Evolutionary conservation across 2,329 filamentous ascomycete genomes (phyloP), one percentile per base, ranked within the genome.

Genomic region (Nigrospora osmanthi): DNA sequence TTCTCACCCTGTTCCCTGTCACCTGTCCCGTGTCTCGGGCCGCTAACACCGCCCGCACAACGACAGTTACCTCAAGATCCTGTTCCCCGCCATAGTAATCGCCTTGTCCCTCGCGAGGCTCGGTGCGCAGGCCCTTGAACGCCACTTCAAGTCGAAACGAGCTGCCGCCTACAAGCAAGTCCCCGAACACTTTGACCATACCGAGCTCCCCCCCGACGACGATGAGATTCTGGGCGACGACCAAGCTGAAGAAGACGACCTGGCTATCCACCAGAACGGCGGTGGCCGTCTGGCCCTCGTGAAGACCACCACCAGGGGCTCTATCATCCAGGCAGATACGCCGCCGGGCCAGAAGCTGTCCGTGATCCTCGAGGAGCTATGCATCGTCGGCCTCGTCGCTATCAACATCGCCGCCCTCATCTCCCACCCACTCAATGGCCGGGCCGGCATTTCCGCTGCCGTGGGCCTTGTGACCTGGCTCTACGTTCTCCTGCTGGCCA

Each of bases 401-500:
- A 67, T 90, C 47, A 89, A 89, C 54, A 65, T 83, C 15, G 66
- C 80, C 11, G 78, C 81, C 10, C 71, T 93, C 44, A 64, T 79
- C 1, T 77, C 79, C 2, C 68, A 75, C 33, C 70, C 75, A 36
- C 86, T 79, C 68, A 78, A 76, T 17, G 66, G 66, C 15, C 71
- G 75, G 49, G 80, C 79, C 42, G 73, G 67, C 15, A 58, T 80
- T 45, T 80, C 82, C 19, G 79, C 82, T 11, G 70, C 85, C 41
- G 78, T 81, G 3, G 83, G 83, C 41, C 70, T 95, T 32, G 65
- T 80, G 11, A 80, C 80, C 30, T 97, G 93, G 91, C 65, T 79
- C 43, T 98, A 97, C 61, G 79, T 90, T 35, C 71, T 91, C 28
- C 66, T 82, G 14, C 75, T 98, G 47, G 83, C 83, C 13, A 78